A percentile compares a stretch with the other conserved stretches of the same genome.
phyloP scores from a whole-genome alignment of 305 asterid species.

The Fraxinus velutina region DNA sequence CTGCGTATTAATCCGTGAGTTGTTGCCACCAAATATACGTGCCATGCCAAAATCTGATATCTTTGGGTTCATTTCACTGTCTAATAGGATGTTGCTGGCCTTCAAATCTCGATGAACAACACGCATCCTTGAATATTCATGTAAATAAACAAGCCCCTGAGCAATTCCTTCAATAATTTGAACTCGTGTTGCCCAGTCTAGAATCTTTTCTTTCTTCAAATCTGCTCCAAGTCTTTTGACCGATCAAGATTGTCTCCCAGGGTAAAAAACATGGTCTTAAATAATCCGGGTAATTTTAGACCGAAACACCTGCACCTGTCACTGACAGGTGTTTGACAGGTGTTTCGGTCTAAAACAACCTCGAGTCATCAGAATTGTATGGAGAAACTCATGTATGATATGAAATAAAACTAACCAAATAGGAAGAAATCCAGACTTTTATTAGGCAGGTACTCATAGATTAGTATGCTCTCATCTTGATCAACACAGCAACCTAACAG shows the following conservation, averaged over 20 bases:
- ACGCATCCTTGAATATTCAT: constrained; percentile 39
- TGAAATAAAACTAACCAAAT: constrained; percentile 29
- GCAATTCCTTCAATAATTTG: constrained; percentile 44
- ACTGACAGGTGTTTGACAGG: background rate
- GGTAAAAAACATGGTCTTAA: background rate
- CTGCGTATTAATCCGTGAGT: constrained; percentile 26
- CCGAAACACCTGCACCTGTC: background rate
- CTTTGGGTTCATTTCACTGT: constrained; percentile 42
- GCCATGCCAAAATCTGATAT: constrained; percentile 57
- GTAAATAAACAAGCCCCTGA: constrained; percentile 49
- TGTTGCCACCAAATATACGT: constrained; percentile 41
- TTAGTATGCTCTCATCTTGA: constrained; percentile 34
- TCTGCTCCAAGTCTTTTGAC: constrained; percentile 21
- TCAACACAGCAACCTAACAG: constrained; percentile 37
- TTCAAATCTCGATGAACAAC: constrained; percentile 49
- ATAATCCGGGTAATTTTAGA: background rate
- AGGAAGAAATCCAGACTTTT: constrained; percentile 37
- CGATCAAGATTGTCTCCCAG: background rate
- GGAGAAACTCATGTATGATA: background rate
- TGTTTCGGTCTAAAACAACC: background rate
- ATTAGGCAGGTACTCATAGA: constrained; percentile 43
- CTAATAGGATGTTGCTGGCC: constrained; percentile 41
- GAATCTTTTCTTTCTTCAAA: constrained; percentile 19
- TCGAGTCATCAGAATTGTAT: background rate
- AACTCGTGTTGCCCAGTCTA: constrained; percentile 36